Evolutionary conservation across 371 early-diverging fungal genomes (phyloP).

Genomic region (Parasitella parasitica): DNA sequence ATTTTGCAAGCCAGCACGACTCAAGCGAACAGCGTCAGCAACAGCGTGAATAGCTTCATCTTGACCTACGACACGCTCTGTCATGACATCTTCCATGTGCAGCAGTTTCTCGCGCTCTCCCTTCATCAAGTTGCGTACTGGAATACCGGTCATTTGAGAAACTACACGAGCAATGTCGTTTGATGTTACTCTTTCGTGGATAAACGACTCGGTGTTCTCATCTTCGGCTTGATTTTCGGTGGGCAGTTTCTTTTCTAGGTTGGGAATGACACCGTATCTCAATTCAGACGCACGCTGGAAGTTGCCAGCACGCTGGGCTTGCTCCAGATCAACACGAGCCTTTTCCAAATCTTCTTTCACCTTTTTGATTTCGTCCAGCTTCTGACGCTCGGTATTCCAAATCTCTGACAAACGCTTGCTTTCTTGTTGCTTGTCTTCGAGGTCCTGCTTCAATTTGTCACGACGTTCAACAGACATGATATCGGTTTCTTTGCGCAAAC

Average conservation of each 20-base stretch:
- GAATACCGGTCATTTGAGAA: conserved; percentile 87
- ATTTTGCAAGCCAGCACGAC: conserved; percentile 72
- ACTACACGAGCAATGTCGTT: conserved; percentile 88
- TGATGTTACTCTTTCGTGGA: conserved; percentile 86
- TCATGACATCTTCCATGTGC: conserved; percentile 72
- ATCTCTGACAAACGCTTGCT: conserved; percentile 57
- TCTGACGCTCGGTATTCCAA: conserved; percentile 74
- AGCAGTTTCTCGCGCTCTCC: conserved; percentile 85
- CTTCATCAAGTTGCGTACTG: conserved; percentile 74
- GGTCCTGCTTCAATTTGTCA: conserved; percentile 61
- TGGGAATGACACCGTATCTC: conserved; percentile 88
- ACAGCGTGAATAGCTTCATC: conserved; percentile 73
- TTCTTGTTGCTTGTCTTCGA: conserved; percentile 67
- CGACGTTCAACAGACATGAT: conserved; percentile 69
- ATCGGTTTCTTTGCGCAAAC: conserved; percentile 75
- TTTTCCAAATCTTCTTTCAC: conserved; percentile 75
- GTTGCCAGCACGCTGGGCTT: conserved; percentile 71
- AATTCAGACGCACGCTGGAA: conserved; percentile 78
- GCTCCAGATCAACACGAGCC: conserved; percentile 76
- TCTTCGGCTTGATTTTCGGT: conserved; percentile 45
- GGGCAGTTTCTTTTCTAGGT: conserved; percentile 70
- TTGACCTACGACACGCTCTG: conserved; percentile 84
- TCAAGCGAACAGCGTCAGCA: conserved; percentile 77
- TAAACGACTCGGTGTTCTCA: conserved; percentile 57
- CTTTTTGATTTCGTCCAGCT: conserved; percentile 71